Evolutionary conservation across 2,329 filamentous ascomycete species (phyloP), one percentile per base, ranked within the genome.

Genomic region (Talaromyces sp.): DNA sequence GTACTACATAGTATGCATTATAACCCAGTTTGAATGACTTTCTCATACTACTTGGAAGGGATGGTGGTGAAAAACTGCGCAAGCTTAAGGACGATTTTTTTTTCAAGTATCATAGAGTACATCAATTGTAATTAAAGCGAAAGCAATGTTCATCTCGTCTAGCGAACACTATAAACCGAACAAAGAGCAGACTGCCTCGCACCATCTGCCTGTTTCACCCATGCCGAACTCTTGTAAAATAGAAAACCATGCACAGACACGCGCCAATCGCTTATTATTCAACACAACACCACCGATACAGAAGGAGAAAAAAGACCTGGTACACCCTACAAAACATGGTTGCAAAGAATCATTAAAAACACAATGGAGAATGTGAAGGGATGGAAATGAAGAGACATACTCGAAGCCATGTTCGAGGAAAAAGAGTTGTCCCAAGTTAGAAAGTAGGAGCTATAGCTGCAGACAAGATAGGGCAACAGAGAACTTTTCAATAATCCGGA

Each of bases 191-290:
- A 49, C 44, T 40, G 29, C 43, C 52, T 51, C 46, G 49, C 54
- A 50, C 40, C 39, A 51, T 33, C 40, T 56, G 50, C 61, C 54
- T 47, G 48, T 46, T 54, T 46, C 52, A 55, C 52, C 57, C 47
- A 49, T 54, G 45, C 55, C 32, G 50, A 52, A 58, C 52, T 49
- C 40, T 60, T 60, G 51, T 51, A 58, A 58, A 47, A 22, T 30
- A 40, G 19, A 8, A 58, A 60, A 52, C 54, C 64, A 56, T 57
- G 54, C 57, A 55, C 59, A 53, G 61, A 52, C 51, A 54, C 58
- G 51, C 66, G 64, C 65, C 66, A 47, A 55, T 65, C 59, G 57
- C 61, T 57, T 19, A 49, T 27, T 16, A 14, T 49, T 45, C 53
- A 61, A 55, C 48, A 49, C 36, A 60, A 57, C 58, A 58, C 57